Percentiles rank a stretch among this genome's conserved stretches.
Evolutionary conservation across 495 filamentous ascomycete species (phyloP).

Genomic region (Stereocaulon alpinum): DNA sequence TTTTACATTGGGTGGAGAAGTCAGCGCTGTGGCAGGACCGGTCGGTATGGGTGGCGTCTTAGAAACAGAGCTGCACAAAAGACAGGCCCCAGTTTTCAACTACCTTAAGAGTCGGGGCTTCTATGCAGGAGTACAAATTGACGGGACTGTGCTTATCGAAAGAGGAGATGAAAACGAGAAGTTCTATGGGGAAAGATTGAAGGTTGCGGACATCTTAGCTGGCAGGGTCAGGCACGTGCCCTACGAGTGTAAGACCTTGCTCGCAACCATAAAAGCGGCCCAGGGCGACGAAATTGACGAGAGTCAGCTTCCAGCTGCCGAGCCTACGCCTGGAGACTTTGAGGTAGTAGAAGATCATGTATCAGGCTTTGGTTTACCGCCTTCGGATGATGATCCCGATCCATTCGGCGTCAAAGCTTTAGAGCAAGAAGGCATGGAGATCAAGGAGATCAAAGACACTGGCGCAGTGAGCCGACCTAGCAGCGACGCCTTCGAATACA

Average conservation of each 20-base stretch:
- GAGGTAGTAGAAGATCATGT: conserved; percentile 39
- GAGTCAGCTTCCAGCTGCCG: conserved; percentile 36
- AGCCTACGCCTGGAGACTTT: conserved; percentile 66
- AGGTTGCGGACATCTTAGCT: conserved; percentile 69
- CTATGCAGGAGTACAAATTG: conserved; percentile 70
- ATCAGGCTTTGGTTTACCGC: conserved; percentile 63
- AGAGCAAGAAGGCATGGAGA: conserved; percentile 73
- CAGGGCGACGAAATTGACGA: conserved; percentile 73
- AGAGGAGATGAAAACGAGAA: conserved; percentile 80
- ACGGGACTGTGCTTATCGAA: conserved; percentile 77
- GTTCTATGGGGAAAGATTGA: conserved; percentile 66
- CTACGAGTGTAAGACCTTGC: conserved; percentile 51
- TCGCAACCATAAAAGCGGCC: conserved; percentile 74
- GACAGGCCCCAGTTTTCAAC: conserved; percentile 67
- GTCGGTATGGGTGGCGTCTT: conserved; percentile 63
- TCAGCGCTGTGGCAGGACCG: conserved; percentile 68
- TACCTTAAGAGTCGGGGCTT: conserved; percentile 84
- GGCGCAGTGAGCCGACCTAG: conserved; percentile 57
- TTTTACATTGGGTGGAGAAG: conserved; percentile 67
- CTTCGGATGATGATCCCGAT: conserved; percentile 65
- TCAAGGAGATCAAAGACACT: conserved; percentile 54
- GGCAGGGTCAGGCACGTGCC: conserved; percentile 66
- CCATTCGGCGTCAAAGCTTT: conserved; percentile 81
- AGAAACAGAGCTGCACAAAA: conserved; percentile 62
- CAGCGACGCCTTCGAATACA: conserved; percentile 70